Base-by-base conservation (phyloP, 2,329 filamentous ascomycete genomes). In the Neophaeococcomyces mojaviensis region DNA sequence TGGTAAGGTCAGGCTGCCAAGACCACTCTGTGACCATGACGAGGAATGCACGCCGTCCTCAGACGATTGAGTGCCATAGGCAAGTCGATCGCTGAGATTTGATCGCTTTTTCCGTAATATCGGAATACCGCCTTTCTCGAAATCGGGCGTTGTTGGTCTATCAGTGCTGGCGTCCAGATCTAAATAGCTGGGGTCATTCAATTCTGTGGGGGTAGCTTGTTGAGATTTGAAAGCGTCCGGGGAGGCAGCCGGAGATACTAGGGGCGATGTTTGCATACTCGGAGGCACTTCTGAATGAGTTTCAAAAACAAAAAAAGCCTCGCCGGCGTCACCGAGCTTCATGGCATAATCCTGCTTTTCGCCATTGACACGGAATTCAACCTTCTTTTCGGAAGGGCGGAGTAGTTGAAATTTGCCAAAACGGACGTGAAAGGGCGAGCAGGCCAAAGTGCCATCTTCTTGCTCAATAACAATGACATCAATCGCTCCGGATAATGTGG, bases 301-400 rank as follows among this genome's bases (percentile, higher is more conserved):
- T 69, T 97, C 88, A 61, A 98, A 97, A 53, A 98, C 88, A 66
- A 98, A 98, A 70, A 98, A 98, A 20, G 92, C 92, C 70, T 98
- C 92, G 54, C 92, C 92, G 43, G 88, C 92, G 64, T 98, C 92
- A 36, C 92, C 92, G 16, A 98, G 77, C 70, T 98, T 98, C 92
- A 98, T 98, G 38, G 92, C 82, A 71, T 94, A 96, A 56, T 92
- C 77, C 64, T 95, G 88, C 68, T 92, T 94, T 50, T 78, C 70
- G 60, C 86, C 85, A 73, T 98, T 98, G 75, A 98, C 89, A 58
- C 78, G 79, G 70, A 98, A 98, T 68, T 97, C 89, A 60, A 98
- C 92, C 78, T 97, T 98, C 71, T 98, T 98, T 68, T 98, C 92
- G 49, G 83, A 96, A 0, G 92, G 92, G 18, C 92, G 85, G 60